Percentiles rank a stretch among this genome's conserved stretches.
phyloP scores from a whole-genome alignment of 2,329 filamentous ascomycete genomes.

The Alternaria conjuncta region DNA sequence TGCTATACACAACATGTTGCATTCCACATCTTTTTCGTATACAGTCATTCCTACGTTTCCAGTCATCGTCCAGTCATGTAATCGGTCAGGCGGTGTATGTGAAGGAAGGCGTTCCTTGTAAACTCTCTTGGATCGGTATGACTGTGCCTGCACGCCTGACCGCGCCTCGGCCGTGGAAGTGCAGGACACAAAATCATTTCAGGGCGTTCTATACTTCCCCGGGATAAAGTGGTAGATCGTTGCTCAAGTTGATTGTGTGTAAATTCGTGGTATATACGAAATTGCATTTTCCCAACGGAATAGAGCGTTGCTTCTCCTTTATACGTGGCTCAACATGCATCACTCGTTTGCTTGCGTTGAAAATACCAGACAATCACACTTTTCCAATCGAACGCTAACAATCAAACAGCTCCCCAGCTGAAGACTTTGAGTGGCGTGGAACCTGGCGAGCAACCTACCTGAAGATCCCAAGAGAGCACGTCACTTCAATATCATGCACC shows the following conservation, averaged over 20 bases:
- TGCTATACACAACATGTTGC: conserved; percentile 4
- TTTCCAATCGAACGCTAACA: conserved; percentile 2
- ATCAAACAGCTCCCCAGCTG: conserved; percentile 50
- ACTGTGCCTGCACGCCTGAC: conserved; percentile 9
- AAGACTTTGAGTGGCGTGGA: conserved; percentile 72
- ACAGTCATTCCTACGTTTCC: conserved; percentile 2
- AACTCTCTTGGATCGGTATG: conserved; percentile 2
- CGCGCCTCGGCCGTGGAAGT: neutral
- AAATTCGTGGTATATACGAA: neutral
- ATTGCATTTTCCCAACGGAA: neutral
- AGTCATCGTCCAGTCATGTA: neutral
- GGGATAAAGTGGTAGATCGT: neutral
- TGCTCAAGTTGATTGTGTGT: neutral
- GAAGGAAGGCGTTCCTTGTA: conserved; percentile 1
- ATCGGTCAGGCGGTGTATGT: conserved; percentile 2
- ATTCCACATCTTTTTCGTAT: conserved; percentile 2
- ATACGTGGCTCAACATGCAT: neutral
- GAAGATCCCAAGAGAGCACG: conserved; percentile 59
- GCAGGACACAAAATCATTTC: neutral
- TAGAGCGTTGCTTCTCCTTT: neutral
- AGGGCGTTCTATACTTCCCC: neutral
- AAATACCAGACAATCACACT: neutral
- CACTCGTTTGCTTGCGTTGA: neutral
- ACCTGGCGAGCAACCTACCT: conserved; percentile 85
- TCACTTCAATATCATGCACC: conserved; percentile 71